Conservation (phyloP, 345 rosid species). For the Syzygium aqueum region DNA sequence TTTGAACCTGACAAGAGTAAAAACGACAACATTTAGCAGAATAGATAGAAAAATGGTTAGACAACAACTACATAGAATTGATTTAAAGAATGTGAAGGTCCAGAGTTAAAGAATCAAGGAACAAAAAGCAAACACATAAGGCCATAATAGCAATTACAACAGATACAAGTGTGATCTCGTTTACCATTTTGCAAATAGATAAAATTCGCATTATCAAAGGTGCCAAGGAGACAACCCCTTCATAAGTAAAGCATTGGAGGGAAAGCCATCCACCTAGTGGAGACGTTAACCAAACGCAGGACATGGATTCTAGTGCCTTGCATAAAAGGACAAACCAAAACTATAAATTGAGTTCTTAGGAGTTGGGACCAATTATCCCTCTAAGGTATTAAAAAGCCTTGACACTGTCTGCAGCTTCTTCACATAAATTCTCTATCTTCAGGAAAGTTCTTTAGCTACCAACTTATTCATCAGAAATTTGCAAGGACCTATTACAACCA, state of each 20-base stretch:
- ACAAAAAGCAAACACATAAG: background rate
- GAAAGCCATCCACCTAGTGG: background rate
- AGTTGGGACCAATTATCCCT: background rate
- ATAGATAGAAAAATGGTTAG: background rate
- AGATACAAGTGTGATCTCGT: background rate
- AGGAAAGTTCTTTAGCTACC: background rate
- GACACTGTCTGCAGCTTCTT: background rate
- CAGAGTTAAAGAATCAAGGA: background rate
- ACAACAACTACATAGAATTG: background rate
- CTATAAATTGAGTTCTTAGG: background rate
- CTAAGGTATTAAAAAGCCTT: background rate
- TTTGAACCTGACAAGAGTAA: constrained; percentile 61
- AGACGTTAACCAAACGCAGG: background rate
- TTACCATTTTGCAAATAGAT: background rate
- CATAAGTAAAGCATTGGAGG: background rate
- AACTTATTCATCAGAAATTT: background rate
- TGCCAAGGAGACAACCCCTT: background rate
- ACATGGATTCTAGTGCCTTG: background rate
- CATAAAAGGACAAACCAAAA: background rate
- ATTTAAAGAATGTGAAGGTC: background rate
- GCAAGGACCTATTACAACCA: background rate
- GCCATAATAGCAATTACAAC: background rate
- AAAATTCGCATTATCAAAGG: background rate
- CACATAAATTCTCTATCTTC: background rate
- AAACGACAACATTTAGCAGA: background rate